Base-by-base conservation (phyloP, 306 rosid genomes). In the Quercus rubra region DNA sequence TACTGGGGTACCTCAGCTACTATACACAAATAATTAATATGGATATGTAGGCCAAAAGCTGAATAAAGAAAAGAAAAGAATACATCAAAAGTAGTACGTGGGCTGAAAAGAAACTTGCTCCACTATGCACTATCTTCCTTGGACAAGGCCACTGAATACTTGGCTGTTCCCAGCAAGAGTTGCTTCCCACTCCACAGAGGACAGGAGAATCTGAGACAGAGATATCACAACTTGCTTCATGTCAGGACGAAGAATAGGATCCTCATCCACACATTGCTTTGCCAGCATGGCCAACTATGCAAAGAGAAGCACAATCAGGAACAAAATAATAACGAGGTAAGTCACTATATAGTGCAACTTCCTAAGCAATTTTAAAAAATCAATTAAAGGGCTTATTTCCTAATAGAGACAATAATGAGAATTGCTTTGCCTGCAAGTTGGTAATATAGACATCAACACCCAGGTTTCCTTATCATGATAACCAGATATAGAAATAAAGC, bases 121-220 rank as follows among this genome's bases (percentile, higher is more conserved):
- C 69, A 73, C 64, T 41, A 41, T 41, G 46, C 78, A 74, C 85
- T 92, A 92, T 86, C 99, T 88, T 89, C 99, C 99, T 80, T 93
- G 99, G 79, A 88, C 99, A 84, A 93, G 99, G 27, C 99, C 99
- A 86, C 99, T 93, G 81, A 95, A 95, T 62, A 95, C 98, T 81
- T 95, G 99, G 85, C 99, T 95, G 83, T 90, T 95, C 74, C 99
- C 99, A 6, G 99, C 98, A 14, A 95, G 96, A 83, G 99, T 95
- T 14, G 99, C 97, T 88, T 95, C 99, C 99, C 99, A 95, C 85
- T 95, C 99, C 69, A 95, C 83, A 5, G 99, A 91, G 71, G 98
- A 91, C 14, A 95, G 89, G 17, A 91, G 93, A 76, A 93, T 89
- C 73, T 95, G 99, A n/a, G 99, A 95, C 78, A 93, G 82, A 8